Base-by-base conservation (phyloP, 768 basidiomycete species). In the Solioccasus polychromus region DNA sequence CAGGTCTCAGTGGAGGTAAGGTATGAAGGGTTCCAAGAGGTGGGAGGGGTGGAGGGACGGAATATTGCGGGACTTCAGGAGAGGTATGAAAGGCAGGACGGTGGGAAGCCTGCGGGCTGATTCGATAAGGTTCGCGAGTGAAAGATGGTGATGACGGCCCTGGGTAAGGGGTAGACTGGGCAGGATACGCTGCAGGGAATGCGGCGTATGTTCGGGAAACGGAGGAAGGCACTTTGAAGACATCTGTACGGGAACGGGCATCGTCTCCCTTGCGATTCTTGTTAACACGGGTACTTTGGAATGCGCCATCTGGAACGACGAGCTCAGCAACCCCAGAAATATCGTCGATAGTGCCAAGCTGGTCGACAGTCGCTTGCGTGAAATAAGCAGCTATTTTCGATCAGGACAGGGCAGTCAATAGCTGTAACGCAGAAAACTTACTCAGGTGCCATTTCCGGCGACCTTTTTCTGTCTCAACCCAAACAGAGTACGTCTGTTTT, bases 401-500 rank as follows among this genome's bases (percentile, higher is more conserved):
- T 65, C 35, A 65, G 58, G 55, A 54, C 44, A 40, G 39, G 42
- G 42, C 24, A 29, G 30, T 39, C n/a, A 34, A 39, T 14, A 20
- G 28, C 44, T 25, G 24, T 12, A 19, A 15, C 25, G 38, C 32
- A 48, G 19, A 48, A 30, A 38, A 69, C 81, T 62, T 60, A 89
- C 88, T 89, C 32, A 91, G 71, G 62, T 90, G 88, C 88, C 87
- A 89, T 68, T 91, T 91, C 38, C 83, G 75, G 44, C 71, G 71
- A 32, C 85, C 82, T 53, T 75, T 77, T 26, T 75, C 75, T 5
- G 81, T 80, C 44, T 79, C 72, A 25, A 84, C 79, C 80, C 80
- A 87, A 30, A 85, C 88, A 0, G 87, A 89, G 61, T 89, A 91
- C 1, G 88, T 90, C 63, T 89, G 88, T 62, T 90, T 90, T 44